Evolutionary conservation across 2,329 filamentous ascomycete genomes (phyloP), one percentile per base, ranked within the genome.

Genomic region (Hymenoscyphus repandus): DNA sequence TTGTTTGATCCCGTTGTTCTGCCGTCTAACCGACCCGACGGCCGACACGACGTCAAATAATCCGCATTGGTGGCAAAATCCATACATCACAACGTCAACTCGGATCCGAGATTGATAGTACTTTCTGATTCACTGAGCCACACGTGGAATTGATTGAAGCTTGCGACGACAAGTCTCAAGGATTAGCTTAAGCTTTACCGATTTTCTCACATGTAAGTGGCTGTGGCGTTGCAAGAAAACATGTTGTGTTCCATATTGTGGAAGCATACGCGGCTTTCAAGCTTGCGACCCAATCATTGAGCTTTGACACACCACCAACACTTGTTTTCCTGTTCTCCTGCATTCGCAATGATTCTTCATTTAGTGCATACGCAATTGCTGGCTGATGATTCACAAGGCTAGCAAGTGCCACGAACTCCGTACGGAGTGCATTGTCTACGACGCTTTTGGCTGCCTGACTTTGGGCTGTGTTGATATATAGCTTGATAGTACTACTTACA

Each of bases 101-200:
- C n/a, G n/a, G n/a, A n/a, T n/a, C n/a, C n/a, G n/a, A n/a, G n/a
- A n/a, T n/a, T n/a, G n/a, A n/a, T n/a, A n/a, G n/a, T n/a, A n/a
- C n/a, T n/a, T 38, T 45, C 7, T 31, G 12, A 45, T 32, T 39
- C 33, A 15, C 27, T 44, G 51, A 49, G n/a, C 50, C 51, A 53
- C 33, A 45, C 2, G 31, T 37, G 32, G n/a, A 40, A 20, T 20
- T 11, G 13, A 17, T 40, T 34, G 27, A 38, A n/a, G 45, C 38
- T 59, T 59, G 55, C 56, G 58, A 59, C 58, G 58, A 58, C 53
- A 55, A 56, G 36, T 56, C 31, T 33, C 46, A 50, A 33, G 55
- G 53, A 43, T 50, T 11, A 37, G 47, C 22, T 42, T 15, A 31
- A 54, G 51, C 54, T 54, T 57, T 54, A 57, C 18, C n/a, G 46